Evolutionary conservation across 2,329 filamentous ascomycete genomes (phyloP).

Genomic region (Leptographium radiaticola): DNA sequence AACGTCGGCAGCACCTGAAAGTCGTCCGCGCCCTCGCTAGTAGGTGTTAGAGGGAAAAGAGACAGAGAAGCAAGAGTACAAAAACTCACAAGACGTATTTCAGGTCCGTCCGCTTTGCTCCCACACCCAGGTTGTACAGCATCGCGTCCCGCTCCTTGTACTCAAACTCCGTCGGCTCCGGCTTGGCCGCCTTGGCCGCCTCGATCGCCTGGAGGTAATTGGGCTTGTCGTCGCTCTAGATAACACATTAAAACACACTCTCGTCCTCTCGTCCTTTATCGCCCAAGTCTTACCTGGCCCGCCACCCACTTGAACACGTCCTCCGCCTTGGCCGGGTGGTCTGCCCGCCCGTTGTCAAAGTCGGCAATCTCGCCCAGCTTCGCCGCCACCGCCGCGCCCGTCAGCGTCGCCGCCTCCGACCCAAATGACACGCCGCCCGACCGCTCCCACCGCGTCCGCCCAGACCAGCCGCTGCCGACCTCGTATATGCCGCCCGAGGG

Average conservation of each 20-base stretch:
- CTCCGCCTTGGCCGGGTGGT: slow-evolving; percentile 68
- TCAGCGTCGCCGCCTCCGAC: slow-evolving; percentile 66
- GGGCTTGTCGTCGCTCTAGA: slow-evolving; percentile 28
- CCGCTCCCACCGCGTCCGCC: slow-evolving; percentile 88
- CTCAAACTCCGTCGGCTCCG: slow-evolving; percentile 59
- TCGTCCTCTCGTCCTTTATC: slow-evolving; percentile 25
- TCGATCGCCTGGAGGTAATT: slow-evolving; percentile 63
- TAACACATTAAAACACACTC: slow-evolving; percentile 12
- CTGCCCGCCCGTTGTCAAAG: slow-evolving; percentile 79
- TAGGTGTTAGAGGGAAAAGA: neutral
- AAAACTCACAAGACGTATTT: slow-evolving; percentile 58
- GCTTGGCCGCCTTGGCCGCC: slow-evolving; percentile 57
- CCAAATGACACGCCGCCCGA: slow-evolving; percentile 85
- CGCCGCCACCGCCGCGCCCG: slow-evolving; percentile 70
- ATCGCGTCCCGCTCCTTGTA: slow-evolving; percentile 83
- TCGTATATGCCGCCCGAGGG: slow-evolving; percentile 84
- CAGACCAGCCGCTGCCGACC: slow-evolving; percentile 88
- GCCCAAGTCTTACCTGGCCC: slow-evolving; percentile 64
- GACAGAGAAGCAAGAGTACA: neutral
- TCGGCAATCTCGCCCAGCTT: slow-evolving; percentile 67
- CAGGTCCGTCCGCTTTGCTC: slow-evolving; percentile 81
- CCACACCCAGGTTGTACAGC: slow-evolving; percentile 90
- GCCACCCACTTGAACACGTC: slow-evolving; percentile 65
- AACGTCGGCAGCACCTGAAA: slow-evolving; percentile 95
- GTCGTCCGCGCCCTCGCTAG: slow-evolving; percentile 66